A percentile compares a stretch with the other conserved stretches of the same genome.
Evolutionary conservation across 192 early-diverging fungal species (phyloP).

Genomic region (Linnemannia hyalina): DNA sequence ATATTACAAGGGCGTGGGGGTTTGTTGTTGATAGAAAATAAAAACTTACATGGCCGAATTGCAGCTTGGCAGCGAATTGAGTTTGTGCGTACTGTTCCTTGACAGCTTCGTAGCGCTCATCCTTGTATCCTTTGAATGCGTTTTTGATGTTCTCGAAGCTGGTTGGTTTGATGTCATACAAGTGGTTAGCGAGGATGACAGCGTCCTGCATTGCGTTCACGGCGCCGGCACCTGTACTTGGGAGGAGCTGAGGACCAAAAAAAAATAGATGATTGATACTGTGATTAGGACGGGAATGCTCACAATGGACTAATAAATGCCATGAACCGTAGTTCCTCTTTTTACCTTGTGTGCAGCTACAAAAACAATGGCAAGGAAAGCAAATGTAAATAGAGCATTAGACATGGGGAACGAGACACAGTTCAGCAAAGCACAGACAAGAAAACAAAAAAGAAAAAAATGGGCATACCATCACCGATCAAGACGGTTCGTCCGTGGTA

Average conservation of each 20-base stretch:
- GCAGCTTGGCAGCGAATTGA: background rate
- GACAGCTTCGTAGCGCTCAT: background rate
- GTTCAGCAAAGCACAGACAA: too few relatives aligned
- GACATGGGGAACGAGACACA: background rate
- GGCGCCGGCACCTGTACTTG: conserved; percentile 15
- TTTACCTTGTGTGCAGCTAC: background rate
- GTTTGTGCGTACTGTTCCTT: background rate
- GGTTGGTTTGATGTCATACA: conserved; percentile 13
- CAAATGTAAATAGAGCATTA: too few relatives aligned
- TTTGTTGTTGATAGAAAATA: too few relatives aligned
- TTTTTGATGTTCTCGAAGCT: background rate
- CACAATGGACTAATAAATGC: too few relatives aligned
- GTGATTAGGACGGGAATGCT: too few relatives aligned
- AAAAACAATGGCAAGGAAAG: too few relatives aligned
- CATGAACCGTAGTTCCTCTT: too few relatives aligned
- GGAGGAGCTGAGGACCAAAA: background rate
- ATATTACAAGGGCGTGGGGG: too few relatives aligned
- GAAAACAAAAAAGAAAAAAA: background rate
- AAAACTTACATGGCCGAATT: background rate
- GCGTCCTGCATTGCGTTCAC: conserved; percentile 21
- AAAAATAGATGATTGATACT: too few relatives aligned
- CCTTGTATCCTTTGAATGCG: background rate
- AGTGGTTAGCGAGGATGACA: background rate
- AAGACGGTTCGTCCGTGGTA: conserved; percentile 8
- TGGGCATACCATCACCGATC: conserved; percentile 20